Percentiles rank a stretch among this genome's conserved stretches.
Conservation (phyloP, 345 rosid species). For the Populus alba region DNA sequence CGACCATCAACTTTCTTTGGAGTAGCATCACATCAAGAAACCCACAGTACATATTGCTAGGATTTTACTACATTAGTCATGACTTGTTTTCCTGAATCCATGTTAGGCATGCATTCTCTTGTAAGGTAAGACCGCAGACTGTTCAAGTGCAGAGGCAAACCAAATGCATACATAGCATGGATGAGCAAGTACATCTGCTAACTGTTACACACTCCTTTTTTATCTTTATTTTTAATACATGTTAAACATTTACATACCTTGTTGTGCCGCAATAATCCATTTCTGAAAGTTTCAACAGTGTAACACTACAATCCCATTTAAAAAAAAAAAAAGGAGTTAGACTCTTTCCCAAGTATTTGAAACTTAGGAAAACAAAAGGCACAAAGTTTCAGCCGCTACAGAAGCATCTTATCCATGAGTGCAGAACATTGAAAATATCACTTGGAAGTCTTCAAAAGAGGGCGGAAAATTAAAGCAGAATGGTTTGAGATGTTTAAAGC, state of each 20-base stretch:
- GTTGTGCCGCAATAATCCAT: slow-evolving; percentile 98
- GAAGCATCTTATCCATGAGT: not conserved
- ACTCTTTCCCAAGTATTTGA: not conserved
- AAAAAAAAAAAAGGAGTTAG: slow-evolving; percentile 13
- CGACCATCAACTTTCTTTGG: not conserved
- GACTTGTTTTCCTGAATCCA: not conserved
- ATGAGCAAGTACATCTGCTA: not conserved
- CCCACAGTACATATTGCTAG: too few species aligned
- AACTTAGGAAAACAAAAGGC: not conserved
- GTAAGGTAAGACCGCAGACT: too few species aligned
- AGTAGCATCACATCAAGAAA: not conserved
- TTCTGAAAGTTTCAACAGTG: slow-evolving; percentile 73
- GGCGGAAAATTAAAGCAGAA: not conserved
- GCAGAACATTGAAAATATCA: not conserved
- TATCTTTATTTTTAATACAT: not conserved
- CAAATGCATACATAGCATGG: not conserved
- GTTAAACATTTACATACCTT: slow-evolving; percentile 47
- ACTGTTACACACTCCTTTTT: not conserved
- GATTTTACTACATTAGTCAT: not conserved
- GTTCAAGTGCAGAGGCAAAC: not conserved
- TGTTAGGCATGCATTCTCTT: not conserved
- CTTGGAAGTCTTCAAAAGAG: not conserved
- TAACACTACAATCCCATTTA: slow-evolving; percentile 59
- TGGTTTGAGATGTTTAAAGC: not conserved
- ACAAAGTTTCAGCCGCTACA: not conserved